These are phyloP conservation scores for Triadica sebifera DNA, from an alignment of 345 rosid species.

Conservation along the genomic window DNA sequence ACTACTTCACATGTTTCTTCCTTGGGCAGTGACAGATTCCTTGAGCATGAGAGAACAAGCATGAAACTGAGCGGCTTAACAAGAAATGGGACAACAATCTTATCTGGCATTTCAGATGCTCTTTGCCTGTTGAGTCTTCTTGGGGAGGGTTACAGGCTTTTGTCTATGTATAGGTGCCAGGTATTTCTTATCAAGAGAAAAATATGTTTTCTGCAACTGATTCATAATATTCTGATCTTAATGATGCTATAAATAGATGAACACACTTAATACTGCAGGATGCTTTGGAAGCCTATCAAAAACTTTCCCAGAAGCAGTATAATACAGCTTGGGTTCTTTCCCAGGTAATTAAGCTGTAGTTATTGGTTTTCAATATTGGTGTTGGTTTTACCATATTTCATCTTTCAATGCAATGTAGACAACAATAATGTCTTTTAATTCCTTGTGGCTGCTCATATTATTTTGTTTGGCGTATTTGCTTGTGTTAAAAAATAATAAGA, in stretches of 20 bases:
- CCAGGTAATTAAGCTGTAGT: slow-evolving; percentile 49
- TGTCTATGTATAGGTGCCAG: slow-evolving; percentile 79
- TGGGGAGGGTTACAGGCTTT: slow-evolving; percentile 93
- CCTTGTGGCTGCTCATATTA: too few relatives aligned
- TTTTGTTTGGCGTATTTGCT: too few relatives aligned
- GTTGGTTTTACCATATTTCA: neutral
- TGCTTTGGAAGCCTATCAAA: slow-evolving; percentile 64
- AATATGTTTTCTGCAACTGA: slow-evolving; percentile 6
- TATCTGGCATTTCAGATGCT: slow-evolving; percentile 60
- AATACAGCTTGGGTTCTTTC: slow-evolving; percentile 96
- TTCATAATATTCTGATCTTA: neutral
- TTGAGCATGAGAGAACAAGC: slow-evolving; percentile 58
- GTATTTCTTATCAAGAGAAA: slow-evolving; percentile 33
- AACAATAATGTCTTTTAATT: too few relatives aligned
- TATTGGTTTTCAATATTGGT: neutral
- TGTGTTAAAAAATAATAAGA: neutral
- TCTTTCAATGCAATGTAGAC: neutral
- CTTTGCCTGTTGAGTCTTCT: slow-evolving; percentile 68
- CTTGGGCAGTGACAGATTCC: slow-evolving; percentile 47
- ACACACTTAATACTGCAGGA: slow-evolving; percentile 49
- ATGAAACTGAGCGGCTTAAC: slow-evolving; percentile 41
- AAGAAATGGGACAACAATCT: slow-evolving; percentile 41
- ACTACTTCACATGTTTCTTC: slow-evolving; percentile 42
- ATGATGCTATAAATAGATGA: neutral
- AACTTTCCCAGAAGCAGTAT: slow-evolving; percentile 81